A percentile compares a stretch with the other conserved stretches of the same genome.
phyloP scores from a whole-genome alignment of 108 stramenopile species.

The Cylindrotheca fusiformis region DNA sequence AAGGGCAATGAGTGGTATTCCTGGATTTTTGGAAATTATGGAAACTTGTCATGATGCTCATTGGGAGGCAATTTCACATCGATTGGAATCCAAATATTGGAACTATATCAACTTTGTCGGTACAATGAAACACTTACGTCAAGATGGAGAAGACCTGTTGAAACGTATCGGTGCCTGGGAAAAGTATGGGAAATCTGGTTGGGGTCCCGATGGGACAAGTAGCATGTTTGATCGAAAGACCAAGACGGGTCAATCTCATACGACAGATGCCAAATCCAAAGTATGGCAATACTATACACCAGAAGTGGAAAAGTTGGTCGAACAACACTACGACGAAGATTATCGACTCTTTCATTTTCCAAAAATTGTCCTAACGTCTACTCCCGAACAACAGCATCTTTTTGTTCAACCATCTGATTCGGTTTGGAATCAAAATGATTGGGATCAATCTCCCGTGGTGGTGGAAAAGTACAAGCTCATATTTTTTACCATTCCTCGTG shows the following conservation, averaged over 20 bases:
- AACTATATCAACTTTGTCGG: slow-evolving; percentile 50
- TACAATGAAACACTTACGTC: slow-evolving; percentile 30
- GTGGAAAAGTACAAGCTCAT: slow-evolving; percentile 40
- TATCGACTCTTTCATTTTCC: slow-evolving; percentile 36
- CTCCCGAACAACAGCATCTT: no score
- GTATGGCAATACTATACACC: slow-evolving; percentile 33
- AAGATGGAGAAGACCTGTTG: slow-evolving; percentile 40
- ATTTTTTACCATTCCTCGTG: slow-evolving; percentile 47
- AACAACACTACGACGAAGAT: slow-evolving; percentile 33
- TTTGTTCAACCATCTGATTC: slow-evolving; percentile 14
- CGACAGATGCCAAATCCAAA: slow-evolving; percentile 19
- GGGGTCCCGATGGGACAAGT: slow-evolving; percentile 32
- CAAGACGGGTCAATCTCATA: slow-evolving; percentile 20
- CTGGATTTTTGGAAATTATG: slow-evolving; percentile 29
- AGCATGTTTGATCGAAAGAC: slow-evolving; percentile 27
- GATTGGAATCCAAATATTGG: slow-evolving; percentile 55
- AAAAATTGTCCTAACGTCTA: slow-evolving; percentile 8
- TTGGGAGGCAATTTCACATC: slow-evolving; percentile 39
- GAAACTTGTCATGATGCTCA: slow-evolving; percentile 40
- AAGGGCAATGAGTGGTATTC: slow-evolving; percentile 2
- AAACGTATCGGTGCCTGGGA: slow-evolving; percentile 47
- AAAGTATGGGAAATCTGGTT: slow-evolving; percentile 36
- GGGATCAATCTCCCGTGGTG: slow-evolving; percentile 50
- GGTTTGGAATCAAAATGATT: slow-evolving; percentile 17
- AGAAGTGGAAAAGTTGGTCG: slow-evolving; percentile 34